A percentile compares a stretch with the other conserved stretches of the same genome.
phyloP scores from a whole-genome alignment of 1,284 basidiomycete species.

The Ceratorhiza oryzae-sativae region DNA sequence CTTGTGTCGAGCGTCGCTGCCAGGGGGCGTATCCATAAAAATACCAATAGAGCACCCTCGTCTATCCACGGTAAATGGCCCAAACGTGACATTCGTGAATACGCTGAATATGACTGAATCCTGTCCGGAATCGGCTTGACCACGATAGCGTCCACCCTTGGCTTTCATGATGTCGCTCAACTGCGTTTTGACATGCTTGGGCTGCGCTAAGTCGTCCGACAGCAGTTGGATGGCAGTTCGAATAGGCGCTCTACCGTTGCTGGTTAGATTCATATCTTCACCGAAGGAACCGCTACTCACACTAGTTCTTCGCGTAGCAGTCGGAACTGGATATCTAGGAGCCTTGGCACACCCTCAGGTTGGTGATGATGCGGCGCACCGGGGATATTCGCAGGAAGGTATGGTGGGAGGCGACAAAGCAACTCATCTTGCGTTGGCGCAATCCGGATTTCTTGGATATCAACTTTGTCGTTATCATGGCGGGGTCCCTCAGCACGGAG shows the following conservation, averaged over 20 bases:
- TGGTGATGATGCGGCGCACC: constrained; percentile 67
- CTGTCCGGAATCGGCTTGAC: constrained; percentile 47
- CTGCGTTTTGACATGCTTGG: constrained; percentile 40
- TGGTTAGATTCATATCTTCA: not conserved
- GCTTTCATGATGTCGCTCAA: constrained; percentile 40
- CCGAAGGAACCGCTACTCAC: constrained; percentile 51
- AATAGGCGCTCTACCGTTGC: constrained; percentile 55
- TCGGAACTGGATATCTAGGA: constrained; percentile 73
- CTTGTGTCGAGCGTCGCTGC: constrained; percentile 48
- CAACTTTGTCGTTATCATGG: constrained; percentile 70
- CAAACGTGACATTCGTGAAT: constrained; percentile 60
- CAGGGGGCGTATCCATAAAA: constrained; percentile 58
- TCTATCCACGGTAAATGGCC: constrained; percentile 54
- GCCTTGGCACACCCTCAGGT: constrained; percentile 61
- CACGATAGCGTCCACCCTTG: constrained; percentile 47
- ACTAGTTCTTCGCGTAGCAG: constrained; percentile 71
- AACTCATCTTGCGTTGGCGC: constrained; percentile 71
- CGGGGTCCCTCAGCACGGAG: constrained; percentile 60
- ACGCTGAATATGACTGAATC: constrained; percentile 63
- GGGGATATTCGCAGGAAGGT: constrained; percentile 64
- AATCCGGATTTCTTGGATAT: constrained; percentile 64
- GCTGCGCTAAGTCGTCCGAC: constrained; percentile 54
- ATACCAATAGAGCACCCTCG: constrained; percentile 58
- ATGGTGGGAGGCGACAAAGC: constrained; percentile 56
- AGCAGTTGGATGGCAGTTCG: constrained; percentile 59